These are phyloP conservation scores for Cercospora sp. DNA, from an alignment of 2,329 filamentous ascomycete species.

Conservation along the genomic window DNA sequence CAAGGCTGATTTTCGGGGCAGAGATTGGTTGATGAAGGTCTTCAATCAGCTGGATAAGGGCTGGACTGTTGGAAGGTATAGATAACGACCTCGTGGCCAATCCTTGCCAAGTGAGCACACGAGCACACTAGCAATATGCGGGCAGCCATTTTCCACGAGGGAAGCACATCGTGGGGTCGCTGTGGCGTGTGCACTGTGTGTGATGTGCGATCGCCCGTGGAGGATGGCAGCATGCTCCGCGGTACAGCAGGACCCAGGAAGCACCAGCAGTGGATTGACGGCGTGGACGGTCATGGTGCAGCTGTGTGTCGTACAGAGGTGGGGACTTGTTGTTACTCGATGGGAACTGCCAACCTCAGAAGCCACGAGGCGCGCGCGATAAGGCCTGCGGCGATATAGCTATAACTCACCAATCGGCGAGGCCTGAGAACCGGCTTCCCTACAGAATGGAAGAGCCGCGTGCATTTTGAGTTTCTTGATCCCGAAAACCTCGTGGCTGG, in stretches of 20 bases:
- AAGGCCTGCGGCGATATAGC: not conserved
- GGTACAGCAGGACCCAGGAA: not conserved
- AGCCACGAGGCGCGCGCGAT: not conserved
- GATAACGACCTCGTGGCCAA: conserved; percentile 3
- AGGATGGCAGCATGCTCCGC: not conserved
- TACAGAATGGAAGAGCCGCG: not conserved
- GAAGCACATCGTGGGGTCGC: not conserved
- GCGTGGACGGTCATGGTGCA: not conserved
- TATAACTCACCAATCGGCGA: not conserved
- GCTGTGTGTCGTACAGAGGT: not conserved
- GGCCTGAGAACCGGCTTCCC: not conserved
- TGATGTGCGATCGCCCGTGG: not conserved
- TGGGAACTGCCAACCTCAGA: not conserved
- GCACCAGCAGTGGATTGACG: not conserved
- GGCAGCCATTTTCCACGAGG: not conserved
- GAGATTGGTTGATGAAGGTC: not conserved
- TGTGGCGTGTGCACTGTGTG: too few species aligned
- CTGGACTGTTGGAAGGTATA: not conserved
- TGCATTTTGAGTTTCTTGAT: not conserved
- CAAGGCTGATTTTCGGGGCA: not conserved
- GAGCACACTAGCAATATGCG: not conserved
- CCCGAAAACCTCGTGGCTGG: not conserved
- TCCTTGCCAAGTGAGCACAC: not conserved
- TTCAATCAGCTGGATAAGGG: not conserved
- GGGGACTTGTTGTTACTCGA: not conserved